These are phyloP conservation scores for Mycena galopus DNA, from an alignment of 768 basidiomycete genomes.

Conservation along the genomic window DNA sequence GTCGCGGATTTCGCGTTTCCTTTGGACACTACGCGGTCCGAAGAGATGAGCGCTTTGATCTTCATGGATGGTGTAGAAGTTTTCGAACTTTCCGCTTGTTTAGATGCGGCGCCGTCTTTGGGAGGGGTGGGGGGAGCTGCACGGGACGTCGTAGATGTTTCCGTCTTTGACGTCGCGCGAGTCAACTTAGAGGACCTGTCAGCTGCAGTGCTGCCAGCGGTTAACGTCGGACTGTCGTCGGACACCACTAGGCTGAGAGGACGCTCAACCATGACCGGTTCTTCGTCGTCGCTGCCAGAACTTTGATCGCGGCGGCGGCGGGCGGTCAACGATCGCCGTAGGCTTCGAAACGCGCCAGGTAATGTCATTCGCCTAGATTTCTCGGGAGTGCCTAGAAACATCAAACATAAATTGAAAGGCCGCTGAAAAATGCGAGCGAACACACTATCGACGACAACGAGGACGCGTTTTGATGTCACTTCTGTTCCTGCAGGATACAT, in stretches of 20 bases:
- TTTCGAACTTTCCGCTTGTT: background rate
- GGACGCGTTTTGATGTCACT: background rate
- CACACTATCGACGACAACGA: background rate
- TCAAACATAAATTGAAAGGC: background rate
- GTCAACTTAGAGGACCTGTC: background rate
- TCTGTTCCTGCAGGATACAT: background rate
- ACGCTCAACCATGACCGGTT: constrained; percentile 25
- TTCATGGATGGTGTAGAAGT: background rate
- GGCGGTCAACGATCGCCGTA: constrained; percentile 28
- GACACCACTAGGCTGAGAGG: constrained; percentile 16
- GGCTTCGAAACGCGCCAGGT: constrained; percentile 19
- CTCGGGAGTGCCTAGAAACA: background rate
- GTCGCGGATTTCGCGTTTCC: background rate
- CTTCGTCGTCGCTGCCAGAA: constrained; percentile 27
- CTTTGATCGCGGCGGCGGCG: constrained; percentile 26
- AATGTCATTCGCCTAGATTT: constrained; percentile 3
- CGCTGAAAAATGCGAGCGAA: background rate
- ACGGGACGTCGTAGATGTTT: background rate
- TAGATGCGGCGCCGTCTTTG: background rate
- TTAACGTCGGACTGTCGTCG: background rate
- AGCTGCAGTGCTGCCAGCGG: background rate
- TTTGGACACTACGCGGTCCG: background rate
- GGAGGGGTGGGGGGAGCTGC: background rate
- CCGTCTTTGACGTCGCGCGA: background rate
- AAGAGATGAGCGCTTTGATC: background rate